A percentile compares a stretch with the other conserved stretches of the same genome.
Conservation (phyloP, 2,329 filamentous ascomycete species). For the Diaporthe vaccinii region DNA sequence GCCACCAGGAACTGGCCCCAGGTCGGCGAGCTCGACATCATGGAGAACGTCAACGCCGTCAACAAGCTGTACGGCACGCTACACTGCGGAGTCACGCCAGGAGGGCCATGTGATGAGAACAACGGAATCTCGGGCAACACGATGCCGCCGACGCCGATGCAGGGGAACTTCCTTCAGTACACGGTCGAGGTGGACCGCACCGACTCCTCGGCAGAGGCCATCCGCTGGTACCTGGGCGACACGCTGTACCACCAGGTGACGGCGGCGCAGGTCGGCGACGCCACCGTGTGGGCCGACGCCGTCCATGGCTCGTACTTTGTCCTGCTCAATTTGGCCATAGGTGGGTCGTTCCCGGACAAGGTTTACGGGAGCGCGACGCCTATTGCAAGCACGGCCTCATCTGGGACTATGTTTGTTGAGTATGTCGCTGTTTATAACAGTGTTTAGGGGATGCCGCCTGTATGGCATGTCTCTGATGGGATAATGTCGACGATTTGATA, state of each 20-base stretch:
- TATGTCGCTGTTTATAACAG: slow-evolving; percentile 37
- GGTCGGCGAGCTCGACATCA: slow-evolving; percentile 49
- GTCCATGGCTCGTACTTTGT: slow-evolving; percentile 47
- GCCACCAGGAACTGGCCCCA: slow-evolving; percentile 45
- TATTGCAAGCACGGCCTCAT: neutral
- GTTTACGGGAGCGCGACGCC: slow-evolving; percentile 46
- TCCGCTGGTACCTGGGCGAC: slow-evolving; percentile 48
- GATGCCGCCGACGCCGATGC: slow-evolving; percentile 31
- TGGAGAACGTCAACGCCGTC: slow-evolving; percentile 49
- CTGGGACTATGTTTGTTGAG: slow-evolving; percentile 27
- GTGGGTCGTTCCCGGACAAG: slow-evolving; percentile 47
- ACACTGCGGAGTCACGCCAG: slow-evolving; percentile 49
- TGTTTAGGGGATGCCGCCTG: neutral
- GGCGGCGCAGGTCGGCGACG: slow-evolving; percentile 42
- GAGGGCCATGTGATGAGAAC: slow-evolving; percentile 49
- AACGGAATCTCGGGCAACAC: slow-evolving; percentile 43
- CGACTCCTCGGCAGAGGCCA: slow-evolving; percentile 38
- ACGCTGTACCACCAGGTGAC: slow-evolving; percentile 43
- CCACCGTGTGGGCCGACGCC: slow-evolving; percentile 45
- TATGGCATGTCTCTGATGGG: neutral
- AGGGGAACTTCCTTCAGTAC: slow-evolving; percentile 49
- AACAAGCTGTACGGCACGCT: slow-evolving; percentile 44
- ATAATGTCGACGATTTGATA: neutral
- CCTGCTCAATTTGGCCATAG: slow-evolving; percentile 48
- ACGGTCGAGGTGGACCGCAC: slow-evolving; percentile 47